Base-by-base conservation (phyloP, 1,284 basidiomycete genomes). In the Papiliotrema nemorosa region DNA sequence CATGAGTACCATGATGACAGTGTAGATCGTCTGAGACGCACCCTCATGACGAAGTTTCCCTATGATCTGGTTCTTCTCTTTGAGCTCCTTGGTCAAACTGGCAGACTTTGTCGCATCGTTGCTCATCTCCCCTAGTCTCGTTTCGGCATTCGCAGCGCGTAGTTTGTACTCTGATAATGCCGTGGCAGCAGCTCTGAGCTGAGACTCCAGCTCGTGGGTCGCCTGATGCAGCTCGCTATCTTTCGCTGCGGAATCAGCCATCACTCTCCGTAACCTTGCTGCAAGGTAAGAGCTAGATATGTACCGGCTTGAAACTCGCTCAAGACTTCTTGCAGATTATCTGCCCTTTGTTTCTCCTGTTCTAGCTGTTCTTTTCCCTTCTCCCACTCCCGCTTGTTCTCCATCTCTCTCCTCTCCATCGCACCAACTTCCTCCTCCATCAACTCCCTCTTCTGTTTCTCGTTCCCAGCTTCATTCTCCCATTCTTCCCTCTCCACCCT, bases 31-130 rank as follows among this genome's bases (percentile, higher is more conserved):
- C 14, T 13, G 21, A 22, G 33, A 71, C 77, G 39, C 58, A 92
- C 91, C 85, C 81, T 97, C 93, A 67, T 98, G 93, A 46, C 93
- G 81, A 57, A 97, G 77, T 72, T 97, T 97, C 44, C 87, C 87
- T 37, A 97, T 90, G 5, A 94, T 78, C 20, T 91, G 77, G 53
- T 86, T 87, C 79, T 97, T 97, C 73, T 97, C 94, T 73, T 91
- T 94, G 42, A 96, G 79, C 62, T 97, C 90, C 64, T 86, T 86
- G 70, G 92, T 88, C 3, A 97, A 78, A 31, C 83, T 81, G 33
- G 81, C 79, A 1, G 84, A 83, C 40, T 82, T 80, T 3, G 82
- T 80, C 1, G 82, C 82, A 64, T 84, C 85, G 3, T 81, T 80
- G 37, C 84, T 80, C 9, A 82, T 80, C 52, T 89, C 86, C 52